Base-by-base conservation (phyloP, 768 basidiomycete species). In the Termitomyces bulborhizus region DNA sequence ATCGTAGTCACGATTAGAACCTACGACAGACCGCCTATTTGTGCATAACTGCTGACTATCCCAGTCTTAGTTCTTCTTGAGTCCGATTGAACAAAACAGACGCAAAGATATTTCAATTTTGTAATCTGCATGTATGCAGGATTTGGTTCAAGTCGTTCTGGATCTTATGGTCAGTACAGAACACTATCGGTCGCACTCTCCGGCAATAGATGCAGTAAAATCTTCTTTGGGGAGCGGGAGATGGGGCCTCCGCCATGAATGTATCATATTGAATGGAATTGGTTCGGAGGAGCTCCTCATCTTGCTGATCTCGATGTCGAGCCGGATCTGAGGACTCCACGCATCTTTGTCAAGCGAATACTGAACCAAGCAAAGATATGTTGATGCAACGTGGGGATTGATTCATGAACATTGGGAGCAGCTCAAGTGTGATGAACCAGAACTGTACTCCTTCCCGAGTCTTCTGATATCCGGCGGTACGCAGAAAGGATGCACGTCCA, bases 251-350 rank as follows among this genome's bases (percentile, higher is more conserved):
- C 54, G 54, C 15, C 70, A 72, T 50, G 73, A 72, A 0, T 73
- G 72, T 45, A 65, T 63, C 27, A 66, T 74, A 11, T 64, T 73
- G 0, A 65, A 65, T 70, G 60, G 48, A n/a, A n/a, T n/a, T n/a
- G n/a, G n/a, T n/a, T n/a, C n/a, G n/a, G n/a, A n/a, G n/a, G 21
- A 21, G 21, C 63, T 13, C 69, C 69, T 1, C 41, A 50, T 29
- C 46, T 70, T 44, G 50, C 58, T 16, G 68, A 72, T 51, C 64
- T 70, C 16, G 55, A 64, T 26, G 47, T 52, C 8, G 58, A 37
- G 43, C 58, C 40, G 37, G 60, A 64, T 26, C 61, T 63, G 12
- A 43, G n/a, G 42, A 42, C 54, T 64, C 6, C 39, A 57, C 31
- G 21, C 54, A 56, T 32, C 32, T 67, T 71, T 48, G 63, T 63